A percentile compares a stretch with the other conserved stretches of the same genome.
phyloP scores from a whole-genome alignment of 495 filamentous ascomycete species.

The Aspergillus funiculosus region DNA sequence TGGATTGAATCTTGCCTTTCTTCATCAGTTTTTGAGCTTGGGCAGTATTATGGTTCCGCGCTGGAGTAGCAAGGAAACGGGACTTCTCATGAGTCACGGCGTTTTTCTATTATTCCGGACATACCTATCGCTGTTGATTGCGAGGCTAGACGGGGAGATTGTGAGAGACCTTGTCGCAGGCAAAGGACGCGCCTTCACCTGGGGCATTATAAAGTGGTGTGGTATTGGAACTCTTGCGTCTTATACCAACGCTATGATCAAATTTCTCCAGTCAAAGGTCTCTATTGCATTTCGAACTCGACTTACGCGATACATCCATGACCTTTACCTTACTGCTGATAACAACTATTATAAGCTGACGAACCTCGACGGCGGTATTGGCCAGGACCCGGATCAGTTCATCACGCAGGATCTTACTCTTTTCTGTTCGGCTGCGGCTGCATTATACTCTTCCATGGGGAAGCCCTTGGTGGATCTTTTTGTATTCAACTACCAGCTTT shows the following conservation, averaged over 20 bases:
- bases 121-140: constrained; percentile 89
- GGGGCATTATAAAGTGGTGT: constrained; percentile 83
- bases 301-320: constrained; percentile 94
- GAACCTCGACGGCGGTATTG: constrained; percentile 90
- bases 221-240: constrained; percentile 69
- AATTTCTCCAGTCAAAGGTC: constrained; percentile 95
- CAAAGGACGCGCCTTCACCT: constrained; percentile 80
- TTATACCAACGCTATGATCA: constrained; percentile 96
- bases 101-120: constrained; percentile 70
- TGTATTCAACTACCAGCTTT: constrained; percentile 96
- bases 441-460: constrained; percentile 89
- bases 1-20: constrained; percentile 92
- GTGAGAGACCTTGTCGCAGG: constrained; percentile 93
- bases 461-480: constrained; percentile 94
- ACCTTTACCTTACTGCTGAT: constrained; percentile 89
- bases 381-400: constrained; percentile 89
- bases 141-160: constrained; percentile 90
- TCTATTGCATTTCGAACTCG: constrained; percentile 97
- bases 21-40: constrained; percentile 93
- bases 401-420: constrained; percentile 95
- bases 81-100: constrained; percentile 74
- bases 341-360: constrained; percentile 94
- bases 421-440: constrained; percentile 89
- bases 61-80: constrained; percentile 92
- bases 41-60: constrained; percentile 96